These are phyloP conservation scores for Petrea volubilis DNA, from an alignment of 257 asterid genomes.

Conservation along the genomic window DNA sequence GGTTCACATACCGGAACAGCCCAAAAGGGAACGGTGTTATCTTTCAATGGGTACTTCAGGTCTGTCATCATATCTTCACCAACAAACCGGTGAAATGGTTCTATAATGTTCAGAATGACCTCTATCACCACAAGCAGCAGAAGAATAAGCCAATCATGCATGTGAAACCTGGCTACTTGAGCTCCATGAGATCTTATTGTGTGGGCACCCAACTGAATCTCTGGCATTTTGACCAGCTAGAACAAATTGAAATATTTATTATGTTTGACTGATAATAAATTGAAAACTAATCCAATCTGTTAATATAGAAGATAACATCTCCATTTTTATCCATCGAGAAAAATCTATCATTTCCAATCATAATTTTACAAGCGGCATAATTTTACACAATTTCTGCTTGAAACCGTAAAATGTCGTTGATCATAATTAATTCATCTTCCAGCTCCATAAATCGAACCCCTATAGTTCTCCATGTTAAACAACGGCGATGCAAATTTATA, in stretches of 20 bases:
- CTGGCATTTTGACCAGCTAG: slow-evolving; percentile 71
- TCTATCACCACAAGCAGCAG: slow-evolving; percentile 79
- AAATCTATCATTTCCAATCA: background rate
- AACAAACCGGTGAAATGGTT: slow-evolving; percentile 96
- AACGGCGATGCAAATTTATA: background rate
- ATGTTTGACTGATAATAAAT: background rate
- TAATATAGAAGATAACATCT: background rate
- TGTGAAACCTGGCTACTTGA: slow-evolving; percentile 78
- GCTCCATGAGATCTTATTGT: slow-evolving; percentile 81
- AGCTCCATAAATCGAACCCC: background rate
- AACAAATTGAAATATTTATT: slow-evolving; percentile 11
- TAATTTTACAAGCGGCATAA: background rate
- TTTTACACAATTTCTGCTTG: background rate
- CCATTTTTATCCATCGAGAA: background rate
- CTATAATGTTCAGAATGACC: slow-evolving; percentile 66
- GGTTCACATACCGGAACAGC: slow-evolving; percentile 73
- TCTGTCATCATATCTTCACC: slow-evolving; percentile 90
- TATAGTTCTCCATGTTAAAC: background rate
- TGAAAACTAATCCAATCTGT: background rate
- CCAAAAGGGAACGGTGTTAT: slow-evolving; percentile 86
- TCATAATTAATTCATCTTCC: background rate
- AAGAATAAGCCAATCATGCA: slow-evolving; percentile 95
- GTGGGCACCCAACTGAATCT: slow-evolving; percentile 91
- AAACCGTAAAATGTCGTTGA: background rate
- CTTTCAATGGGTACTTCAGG: slow-evolving; percentile 82